Evolutionary conservation across 2,329 filamentous ascomycete genomes (phyloP).

Genomic region (Colletotrichum sp.): DNA sequence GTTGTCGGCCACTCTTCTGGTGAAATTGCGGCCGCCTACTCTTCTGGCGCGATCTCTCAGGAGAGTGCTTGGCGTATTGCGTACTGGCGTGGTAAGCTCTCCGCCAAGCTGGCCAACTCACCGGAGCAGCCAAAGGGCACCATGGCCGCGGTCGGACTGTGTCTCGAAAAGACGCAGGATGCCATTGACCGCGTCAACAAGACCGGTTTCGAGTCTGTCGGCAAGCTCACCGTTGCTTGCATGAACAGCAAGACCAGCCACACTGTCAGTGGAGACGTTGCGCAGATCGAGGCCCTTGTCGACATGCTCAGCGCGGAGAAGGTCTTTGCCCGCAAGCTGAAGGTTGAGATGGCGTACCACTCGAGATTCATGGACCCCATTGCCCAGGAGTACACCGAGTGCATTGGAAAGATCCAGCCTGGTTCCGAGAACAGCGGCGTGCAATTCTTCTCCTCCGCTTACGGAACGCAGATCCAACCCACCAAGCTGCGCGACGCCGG

Average conservation of each 20-base stretch:
- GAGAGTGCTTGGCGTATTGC: conserved; percentile 49
- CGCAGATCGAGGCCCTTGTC: conserved; percentile 45
- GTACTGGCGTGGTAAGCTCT: conserved; percentile 52
- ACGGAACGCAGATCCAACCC: neutral
- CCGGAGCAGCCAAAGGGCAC: neutral
- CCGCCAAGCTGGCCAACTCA: conserved; percentile 23
- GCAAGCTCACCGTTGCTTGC: conserved; percentile 32
- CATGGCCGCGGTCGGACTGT: neutral
- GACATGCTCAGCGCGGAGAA: conserved; percentile 32
- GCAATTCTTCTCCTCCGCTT: neutral
- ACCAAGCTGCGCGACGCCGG: neutral
- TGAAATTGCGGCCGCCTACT: conserved; percentile 44
- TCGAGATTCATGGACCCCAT: neutral
- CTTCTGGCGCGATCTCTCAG: conserved; percentile 36
- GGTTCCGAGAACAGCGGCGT: neutral
- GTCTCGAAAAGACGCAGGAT: neutral
- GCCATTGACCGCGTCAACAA: neutral
- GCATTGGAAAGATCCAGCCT: neutral
- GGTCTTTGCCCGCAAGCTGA: conserved; percentile 18
- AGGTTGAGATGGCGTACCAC: conserved; percentile 9
- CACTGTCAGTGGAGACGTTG: conserved; percentile 55
- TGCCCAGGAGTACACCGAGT: neutral
- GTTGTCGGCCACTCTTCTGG: neutral
- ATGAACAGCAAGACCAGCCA: conserved; percentile 57
- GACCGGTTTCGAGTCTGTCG: neutral